A percentile compares a stretch with the other conserved stretches of the same genome.
Conservation (phyloP, 371 early-diverging fungal species). For the Rhizomucor pusillus region DNA sequence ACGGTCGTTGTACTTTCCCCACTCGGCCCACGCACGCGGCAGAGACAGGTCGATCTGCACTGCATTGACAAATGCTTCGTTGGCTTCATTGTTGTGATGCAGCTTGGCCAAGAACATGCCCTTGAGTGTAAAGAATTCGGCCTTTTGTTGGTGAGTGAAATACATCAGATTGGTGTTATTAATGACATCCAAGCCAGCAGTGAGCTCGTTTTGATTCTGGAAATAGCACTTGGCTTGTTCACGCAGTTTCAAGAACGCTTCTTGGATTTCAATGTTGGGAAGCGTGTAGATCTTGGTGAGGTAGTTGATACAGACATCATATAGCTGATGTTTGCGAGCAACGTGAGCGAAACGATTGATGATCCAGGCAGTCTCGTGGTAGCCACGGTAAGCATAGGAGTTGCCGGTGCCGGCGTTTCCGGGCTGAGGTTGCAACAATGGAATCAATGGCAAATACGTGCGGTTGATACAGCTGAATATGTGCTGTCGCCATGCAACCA, state of each 20-base stretch:
- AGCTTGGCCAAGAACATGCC: conserved; percentile 93
- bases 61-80: conserved; percentile 91
- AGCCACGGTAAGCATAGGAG: conserved; percentile 95
- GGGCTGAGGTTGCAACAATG: conserved; percentile 57
- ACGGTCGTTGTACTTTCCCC: conserved; percentile 95
- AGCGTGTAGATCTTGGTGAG: conserved; percentile 97
- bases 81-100: conserved; percentile 86
- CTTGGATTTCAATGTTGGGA: conserved; percentile 99
- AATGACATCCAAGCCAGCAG: conserved; percentile 96
- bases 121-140: conserved; percentile 97
- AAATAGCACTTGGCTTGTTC: conserved; percentile 99
- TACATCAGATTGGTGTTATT: conserved; percentile 98
- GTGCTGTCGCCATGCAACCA: conserved; percentile 98
- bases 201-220: conserved; percentile 78
- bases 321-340: conserved; percentile 93
- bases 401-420: conserved; percentile 60
- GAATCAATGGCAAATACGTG: conserved; percentile 87
- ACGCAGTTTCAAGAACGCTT: conserved; percentile 95
- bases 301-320: conserved; percentile 91
- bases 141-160: conserved; percentile 91
- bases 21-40: conserved; percentile 96
- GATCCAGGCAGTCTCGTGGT: conserved; percentile 99
- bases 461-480: conserved; percentile 95
- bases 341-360: conserved; percentile 99
- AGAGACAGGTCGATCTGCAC: conserved; percentile 88